These are phyloP conservation scores for Fusarium domesticum DNA, from an alignment of 2,329 filamentous ascomycete species.

Conservation along the genomic window DNA sequence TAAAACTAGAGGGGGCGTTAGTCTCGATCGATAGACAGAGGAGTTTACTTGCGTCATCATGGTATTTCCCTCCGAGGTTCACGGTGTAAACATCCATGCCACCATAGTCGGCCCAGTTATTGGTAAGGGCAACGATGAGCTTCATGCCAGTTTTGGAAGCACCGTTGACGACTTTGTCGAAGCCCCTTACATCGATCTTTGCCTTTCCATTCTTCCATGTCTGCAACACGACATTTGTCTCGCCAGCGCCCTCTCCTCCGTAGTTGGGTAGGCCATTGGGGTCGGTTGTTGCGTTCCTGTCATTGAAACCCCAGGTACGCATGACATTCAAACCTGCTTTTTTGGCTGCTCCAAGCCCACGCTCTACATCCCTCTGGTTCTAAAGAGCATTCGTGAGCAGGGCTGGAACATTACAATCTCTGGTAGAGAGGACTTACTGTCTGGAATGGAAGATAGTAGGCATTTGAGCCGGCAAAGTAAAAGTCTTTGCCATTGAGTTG, in stretches of 20 bases:
- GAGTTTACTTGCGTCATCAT: conserved; percentile 25
- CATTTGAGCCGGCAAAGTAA: conserved; percentile 54
- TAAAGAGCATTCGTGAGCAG: conserved; percentile 24
- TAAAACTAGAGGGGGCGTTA: conserved; percentile 6
- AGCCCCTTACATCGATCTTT: conserved; percentile 52
- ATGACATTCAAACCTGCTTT: conserved; percentile 54
- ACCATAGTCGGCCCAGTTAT: conserved; percentile 68
- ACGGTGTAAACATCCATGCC: conserved; percentile 57
- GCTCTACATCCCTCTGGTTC: conserved; percentile 53
- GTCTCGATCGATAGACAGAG: too few species aligned
- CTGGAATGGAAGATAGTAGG: conserved; percentile 48
- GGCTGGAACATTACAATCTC: too few species aligned
- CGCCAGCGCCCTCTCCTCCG: conserved; percentile 10
- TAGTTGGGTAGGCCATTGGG: conserved; percentile 19
- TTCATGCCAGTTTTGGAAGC: conserved; percentile 59
- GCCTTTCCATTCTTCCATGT: conserved; percentile 59
- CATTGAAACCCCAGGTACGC: conserved; percentile 62
- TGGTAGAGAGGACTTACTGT: too few species aligned
- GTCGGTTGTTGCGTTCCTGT: conserved; percentile 44
- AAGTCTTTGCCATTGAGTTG: conserved; percentile 42
- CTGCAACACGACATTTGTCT: conserved; percentile 50
- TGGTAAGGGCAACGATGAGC: conserved; percentile 63
- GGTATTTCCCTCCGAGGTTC: conserved; percentile 50
- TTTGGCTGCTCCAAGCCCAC: conserved; percentile 44
- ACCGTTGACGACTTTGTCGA: conserved; percentile 61